Percentiles rank a stretch among this genome's conserved stretches.
Conservation (phyloP, 2,329 filamentous ascomycete genomes). For the Chrysoporthe deuterocubensis region DNA sequence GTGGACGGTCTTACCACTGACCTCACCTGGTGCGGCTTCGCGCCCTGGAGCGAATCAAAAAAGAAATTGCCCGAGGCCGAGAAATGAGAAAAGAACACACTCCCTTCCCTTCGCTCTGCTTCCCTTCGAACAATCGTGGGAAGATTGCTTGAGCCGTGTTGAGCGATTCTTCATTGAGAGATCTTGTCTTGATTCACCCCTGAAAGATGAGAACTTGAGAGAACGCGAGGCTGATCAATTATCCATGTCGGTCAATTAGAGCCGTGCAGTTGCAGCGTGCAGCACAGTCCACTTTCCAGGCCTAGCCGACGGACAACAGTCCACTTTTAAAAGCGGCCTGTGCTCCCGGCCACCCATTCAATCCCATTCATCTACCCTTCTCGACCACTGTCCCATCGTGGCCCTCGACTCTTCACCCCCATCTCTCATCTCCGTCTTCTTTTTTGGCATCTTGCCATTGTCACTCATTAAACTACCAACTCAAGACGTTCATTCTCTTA, state of each 20-base stretch:
- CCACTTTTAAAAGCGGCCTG: constrained; percentile 31
- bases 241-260: constrained; percentile 30
- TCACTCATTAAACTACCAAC: constrained; percentile 57
- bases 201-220: constrained; percentile 28
- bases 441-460: constrained; percentile 55
- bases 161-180: constrained; percentile 22
- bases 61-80: constrained; percentile 15
- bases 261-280: constrained; percentile 28
- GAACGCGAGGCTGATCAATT: constrained; percentile 30
- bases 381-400: constrained; percentile 20
- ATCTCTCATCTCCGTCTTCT: constrained; percentile 32
- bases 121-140: constrained; percentile 27
- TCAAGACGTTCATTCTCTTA: constrained; percentile 43
- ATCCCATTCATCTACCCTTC: constrained; percentile 27
- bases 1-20: neutral
- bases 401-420: constrained; percentile 5
- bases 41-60: constrained; percentile 14
- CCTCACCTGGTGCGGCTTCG: neutral
- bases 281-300: constrained; percentile 26
- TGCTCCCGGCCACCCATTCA: constrained; percentile 30
- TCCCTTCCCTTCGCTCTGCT: constrained; percentile 26
- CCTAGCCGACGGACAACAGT: constrained; percentile 7
- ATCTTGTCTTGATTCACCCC: constrained; percentile 31
- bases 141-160: constrained; percentile 26
- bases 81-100: constrained; percentile 31